These are phyloP conservation scores for Inga oerstediana DNA, from an alignment of 306 rosid genomes.

Conservation along the genomic window DNA sequence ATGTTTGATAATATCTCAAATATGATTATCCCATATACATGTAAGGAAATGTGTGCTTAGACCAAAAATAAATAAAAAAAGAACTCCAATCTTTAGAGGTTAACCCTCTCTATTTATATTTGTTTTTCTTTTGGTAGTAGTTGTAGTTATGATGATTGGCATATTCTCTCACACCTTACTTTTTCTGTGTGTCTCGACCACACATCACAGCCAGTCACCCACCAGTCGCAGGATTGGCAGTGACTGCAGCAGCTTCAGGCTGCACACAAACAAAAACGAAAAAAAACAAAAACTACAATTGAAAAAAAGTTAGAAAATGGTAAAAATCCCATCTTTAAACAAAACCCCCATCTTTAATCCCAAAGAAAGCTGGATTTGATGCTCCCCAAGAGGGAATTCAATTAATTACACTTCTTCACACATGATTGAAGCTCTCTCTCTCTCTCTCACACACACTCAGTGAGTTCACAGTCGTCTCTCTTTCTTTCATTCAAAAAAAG, in stretches of 20 bases:
- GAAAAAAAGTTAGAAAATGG: neutral
- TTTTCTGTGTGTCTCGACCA: conserved; percentile 56
- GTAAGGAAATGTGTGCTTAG: no score
- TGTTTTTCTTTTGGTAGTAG: neutral
- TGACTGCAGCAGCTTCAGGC: conserved; percentile 70
- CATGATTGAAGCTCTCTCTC: conserved; percentile 20
- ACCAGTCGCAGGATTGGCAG: conserved; percentile 77
- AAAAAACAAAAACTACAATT: neutral
- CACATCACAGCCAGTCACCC: conserved; percentile 72
- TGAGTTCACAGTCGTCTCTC: no score
- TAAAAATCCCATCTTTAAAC: neutral
- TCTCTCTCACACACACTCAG: no score
- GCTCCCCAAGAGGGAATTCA: conserved; percentile 37
- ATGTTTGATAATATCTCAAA: no score
- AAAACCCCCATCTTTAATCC: conserved; percentile 27
- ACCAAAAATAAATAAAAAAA: rapidly evolving
- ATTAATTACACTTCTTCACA: neutral
- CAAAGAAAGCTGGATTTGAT: conserved; percentile 57
- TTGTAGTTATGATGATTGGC: neutral
- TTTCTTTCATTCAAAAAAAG: conserved; percentile 35
- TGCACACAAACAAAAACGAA: conserved; percentile 39
- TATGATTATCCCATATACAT: no score
- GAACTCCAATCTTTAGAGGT: no score
- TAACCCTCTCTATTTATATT: no score
- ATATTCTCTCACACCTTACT: conserved; percentile 29